Evolutionary conservation across 1,284 basidiomycete genomes (phyloP), one percentile per base, ranked within the genome.

Genomic region (Boletus semigastroideus): DNA sequence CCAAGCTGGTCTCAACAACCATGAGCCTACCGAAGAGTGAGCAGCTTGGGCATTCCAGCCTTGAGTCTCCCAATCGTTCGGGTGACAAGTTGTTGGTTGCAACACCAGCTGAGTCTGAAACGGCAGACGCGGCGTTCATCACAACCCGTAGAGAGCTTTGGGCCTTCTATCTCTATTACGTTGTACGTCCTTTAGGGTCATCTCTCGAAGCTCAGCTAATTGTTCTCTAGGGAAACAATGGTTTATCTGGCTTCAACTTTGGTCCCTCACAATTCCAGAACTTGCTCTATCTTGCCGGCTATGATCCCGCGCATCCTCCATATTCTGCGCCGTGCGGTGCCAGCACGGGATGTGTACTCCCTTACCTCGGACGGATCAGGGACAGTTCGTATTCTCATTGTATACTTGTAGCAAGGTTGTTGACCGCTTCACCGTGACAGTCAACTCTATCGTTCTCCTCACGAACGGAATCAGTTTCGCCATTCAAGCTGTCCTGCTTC

Each of bases 201-300:
- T 17, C 34, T 10, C 14, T n/a, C 27, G 27, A 22, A 9, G 33
- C 7, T 17, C n/a, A 39, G 20, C 31, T 40, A 6, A 48, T 8
- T 8, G 11, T 7, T 19, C 14, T 27, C 12, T 19, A 78, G 72
- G 87, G 87, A 36, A 89, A 89, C 59, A 86, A 80, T 43, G 87
- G 87, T 2, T 71, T 87, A 20, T 78, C 83, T 3, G 84, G 83
- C 6, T 89, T 89, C 75, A 88, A 88, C 61, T 87, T 84, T 69
- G 86, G 85, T 7, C 86, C 85, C 2, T 85, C 83, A 11, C 85
- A 88, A 60, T 87, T 87, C 65, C 87, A 90, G 66, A 90, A 90
- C 64, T 68, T 89, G 44, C 74, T 90, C 36, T 88, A 78, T 62
- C 72, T 86, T 7, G 84, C 86, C 12, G 86, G 86, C 3, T 87